Evolutionary conservation across 495 filamentous ascomycete species (phyloP), one percentile per base, ranked within the genome.

Genomic region (Hypoxylon cercidicola): DNA sequence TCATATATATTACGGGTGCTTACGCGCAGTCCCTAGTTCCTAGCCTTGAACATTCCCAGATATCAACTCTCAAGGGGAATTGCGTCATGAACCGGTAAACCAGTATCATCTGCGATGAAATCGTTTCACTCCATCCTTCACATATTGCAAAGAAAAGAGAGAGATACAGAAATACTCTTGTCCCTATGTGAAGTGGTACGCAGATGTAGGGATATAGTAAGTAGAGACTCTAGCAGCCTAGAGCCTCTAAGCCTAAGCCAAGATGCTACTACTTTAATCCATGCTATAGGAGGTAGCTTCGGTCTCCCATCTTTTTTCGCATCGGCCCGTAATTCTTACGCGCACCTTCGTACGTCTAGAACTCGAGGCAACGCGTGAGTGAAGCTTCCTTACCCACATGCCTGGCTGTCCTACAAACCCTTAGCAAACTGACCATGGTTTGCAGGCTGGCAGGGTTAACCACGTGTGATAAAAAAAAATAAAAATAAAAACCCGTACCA

Each of bases 41-140:
- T 28, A 28, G 7, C 25, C 25, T 28, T 28, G 25, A 28, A 28
- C 44, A 25, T 57, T 56, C 60, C 44, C 39, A 41, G 44, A 44
- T 43, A 32, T 37, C 54, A 53, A 59, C 16, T 28, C 39, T 44
- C 39, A 15, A 46, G 28, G 41, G 41, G n/a, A 43, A 66, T 61
- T 66, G 63, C 63, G 63, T 66, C 63, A 66, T 66, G 44, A 60
- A 39, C 20, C 19, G 44, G n/a, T 56, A 52, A 46, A n/a, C 46
- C 11, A 51, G 19, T 37, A 43, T 55, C 11, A n/a, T 25, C 16
- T 23, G 16, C 49, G 7, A 25, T 48, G 4, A 35, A 44, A 45
- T 32, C 10, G 18, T 10, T 9, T 45, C 32, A 46, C 18, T 40
- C 41, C n/a, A 18, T 49, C 13, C 19, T 46, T 45, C 12, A 45